phyloP scores from a whole-genome alignment of 2,329 filamentous ascomycete genomes.

The Catunica adiposa region DNA sequence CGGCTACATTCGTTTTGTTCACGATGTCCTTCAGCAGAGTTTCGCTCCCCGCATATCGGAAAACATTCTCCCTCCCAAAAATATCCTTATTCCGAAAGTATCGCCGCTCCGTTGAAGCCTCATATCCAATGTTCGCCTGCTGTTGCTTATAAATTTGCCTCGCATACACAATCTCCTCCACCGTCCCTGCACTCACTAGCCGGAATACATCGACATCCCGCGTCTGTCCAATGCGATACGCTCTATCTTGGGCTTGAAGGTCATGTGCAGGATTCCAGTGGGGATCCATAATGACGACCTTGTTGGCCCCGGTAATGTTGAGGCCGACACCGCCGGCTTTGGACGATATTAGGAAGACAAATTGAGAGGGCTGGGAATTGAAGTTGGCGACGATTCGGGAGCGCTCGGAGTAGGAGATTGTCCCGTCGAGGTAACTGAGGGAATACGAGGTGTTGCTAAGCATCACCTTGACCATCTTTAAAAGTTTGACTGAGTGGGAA shows the following conservation, averaged over 20 bases:
- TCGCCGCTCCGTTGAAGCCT: slow-evolving; percentile 73
- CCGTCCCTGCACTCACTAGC: slow-evolving; percentile 75
- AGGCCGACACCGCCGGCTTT: slow-evolving; percentile 84
- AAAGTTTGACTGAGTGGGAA: slow-evolving; percentile 72
- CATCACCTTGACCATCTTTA: slow-evolving; percentile 69
- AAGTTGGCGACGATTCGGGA: slow-evolving; percentile 74
- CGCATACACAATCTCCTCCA: slow-evolving; percentile 94
- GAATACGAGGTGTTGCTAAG: slow-evolving; percentile 83
- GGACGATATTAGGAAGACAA: slow-evolving; percentile 91
- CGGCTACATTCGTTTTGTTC: slow-evolving; percentile 94
- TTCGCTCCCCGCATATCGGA: slow-evolving; percentile 63
- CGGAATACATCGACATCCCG: slow-evolving; percentile 92
- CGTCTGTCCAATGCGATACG: slow-evolving; percentile 85
- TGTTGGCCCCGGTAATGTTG: slow-evolving; percentile 95
- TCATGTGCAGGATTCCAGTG: slow-evolving; percentile 97
- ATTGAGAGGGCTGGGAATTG: slow-evolving; percentile 72
- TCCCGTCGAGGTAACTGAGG: slow-evolving; percentile 78
- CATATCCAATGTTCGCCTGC: slow-evolving; percentile 95
- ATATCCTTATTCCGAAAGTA: slow-evolving; percentile 97
- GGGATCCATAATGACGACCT: slow-evolving; percentile 91
- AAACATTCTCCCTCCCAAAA: slow-evolving; percentile 76
- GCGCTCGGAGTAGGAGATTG: slow-evolving; percentile 67
- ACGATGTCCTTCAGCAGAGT: slow-evolving; percentile 85
- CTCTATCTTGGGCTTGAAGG: slow-evolving; percentile 86
- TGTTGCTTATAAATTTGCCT: slow-evolving; percentile 98